A percentile compares a stretch with the other conserved stretches of the same genome.
Evolutionary conservation across 2,329 filamentous ascomycete genomes (phyloP).

Genomic region (Fragosphaeria purpurea): DNA sequence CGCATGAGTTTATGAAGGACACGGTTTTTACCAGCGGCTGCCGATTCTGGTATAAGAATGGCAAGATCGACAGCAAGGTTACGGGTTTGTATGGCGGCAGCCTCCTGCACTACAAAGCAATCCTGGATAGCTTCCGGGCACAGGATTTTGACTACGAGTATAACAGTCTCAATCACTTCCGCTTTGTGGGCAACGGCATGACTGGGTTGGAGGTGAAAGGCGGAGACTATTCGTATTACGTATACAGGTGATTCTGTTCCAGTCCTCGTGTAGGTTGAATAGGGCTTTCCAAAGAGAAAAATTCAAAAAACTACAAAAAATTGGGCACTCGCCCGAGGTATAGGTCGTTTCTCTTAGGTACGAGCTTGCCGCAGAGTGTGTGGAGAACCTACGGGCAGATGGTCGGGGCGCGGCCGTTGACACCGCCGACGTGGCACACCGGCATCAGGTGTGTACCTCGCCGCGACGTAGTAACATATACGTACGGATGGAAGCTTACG

Average conservation of each 20-base stretch:
- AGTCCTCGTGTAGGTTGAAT: background rate
- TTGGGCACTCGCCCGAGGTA: background rate
- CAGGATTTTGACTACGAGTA: slow-evolving; percentile 22
- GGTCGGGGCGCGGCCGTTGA: no score
- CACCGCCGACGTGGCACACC: no score
- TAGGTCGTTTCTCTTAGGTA: no score
- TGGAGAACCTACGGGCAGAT: no score
- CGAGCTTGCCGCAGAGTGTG: no score
- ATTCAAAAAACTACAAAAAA: background rate
- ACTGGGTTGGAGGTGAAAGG: background rate
- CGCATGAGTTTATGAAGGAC: slow-evolving; percentile 19
- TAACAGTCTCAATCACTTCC: slow-evolving; percentile 5
- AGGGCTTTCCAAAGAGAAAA: no score
- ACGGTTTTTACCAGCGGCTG: slow-evolving; percentile 21
- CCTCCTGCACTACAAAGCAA: slow-evolving; percentile 16
- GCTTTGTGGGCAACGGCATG: slow-evolving; percentile 7
- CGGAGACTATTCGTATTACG: background rate
- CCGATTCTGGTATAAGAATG: slow-evolving; percentile 18
- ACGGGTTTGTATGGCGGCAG: slow-evolving; percentile 14
- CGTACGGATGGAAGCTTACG: no score
- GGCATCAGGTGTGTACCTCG: no score
- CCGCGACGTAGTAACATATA: no score
- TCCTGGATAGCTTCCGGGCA: slow-evolving; percentile 17
- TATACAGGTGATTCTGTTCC: background rate
- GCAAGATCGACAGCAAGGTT: slow-evolving; percentile 15